Conservation (phyloP, 2,329 filamentous ascomycete species). For the Cladosporium oxysporum region DNA sequence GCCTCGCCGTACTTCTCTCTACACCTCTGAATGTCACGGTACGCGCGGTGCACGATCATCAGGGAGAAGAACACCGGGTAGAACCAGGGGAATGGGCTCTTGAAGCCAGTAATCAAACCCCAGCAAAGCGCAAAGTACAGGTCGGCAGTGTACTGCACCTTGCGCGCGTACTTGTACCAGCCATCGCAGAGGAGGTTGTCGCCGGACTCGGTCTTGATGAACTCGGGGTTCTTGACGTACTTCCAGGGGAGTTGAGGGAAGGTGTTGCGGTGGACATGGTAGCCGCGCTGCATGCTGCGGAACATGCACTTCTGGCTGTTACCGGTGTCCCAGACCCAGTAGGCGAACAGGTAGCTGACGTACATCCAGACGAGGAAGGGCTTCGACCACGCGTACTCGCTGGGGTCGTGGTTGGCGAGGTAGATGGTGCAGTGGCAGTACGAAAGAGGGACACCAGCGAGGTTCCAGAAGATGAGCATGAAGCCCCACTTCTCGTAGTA, state of each 20-base stretch:
- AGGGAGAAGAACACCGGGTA: constrained; percentile 77
- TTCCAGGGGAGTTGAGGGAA: constrained; percentile 94
- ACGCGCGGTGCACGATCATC: constrained; percentile 80
- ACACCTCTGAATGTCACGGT: constrained; percentile 74
- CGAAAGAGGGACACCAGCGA: constrained; percentile 84
- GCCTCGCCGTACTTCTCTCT: constrained; percentile 76
- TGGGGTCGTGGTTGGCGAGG: constrained; percentile 78
- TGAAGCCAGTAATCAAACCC: constrained; percentile 80
- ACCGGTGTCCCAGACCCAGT: constrained; percentile 90
- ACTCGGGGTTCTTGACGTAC: constrained; percentile 76
- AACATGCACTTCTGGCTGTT: constrained; percentile 95
- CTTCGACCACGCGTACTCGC: constrained; percentile 74
- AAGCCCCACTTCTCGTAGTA: constrained; percentile 97
- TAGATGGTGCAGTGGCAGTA: constrained; percentile 95
- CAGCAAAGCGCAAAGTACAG: constrained; percentile 74
- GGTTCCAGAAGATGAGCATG: constrained; percentile 98
- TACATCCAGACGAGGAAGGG: constrained; percentile 67
- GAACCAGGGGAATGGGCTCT: constrained; percentile 84
- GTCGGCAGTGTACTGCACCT: constrained; percentile 74
- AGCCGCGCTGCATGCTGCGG: constrained; percentile 75
- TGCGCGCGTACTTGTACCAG: constrained; percentile 64
- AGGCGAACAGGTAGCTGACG: constrained; percentile 74
- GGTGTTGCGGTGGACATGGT: constrained; percentile 68
- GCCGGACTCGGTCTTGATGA: constrained; percentile 70
- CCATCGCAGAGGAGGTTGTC: constrained; percentile 80